These are phyloP conservation scores for Opeltia flavorubescens DNA, from an alignment of 495 filamentous ascomycete genomes.

Conservation along the genomic window DNA sequence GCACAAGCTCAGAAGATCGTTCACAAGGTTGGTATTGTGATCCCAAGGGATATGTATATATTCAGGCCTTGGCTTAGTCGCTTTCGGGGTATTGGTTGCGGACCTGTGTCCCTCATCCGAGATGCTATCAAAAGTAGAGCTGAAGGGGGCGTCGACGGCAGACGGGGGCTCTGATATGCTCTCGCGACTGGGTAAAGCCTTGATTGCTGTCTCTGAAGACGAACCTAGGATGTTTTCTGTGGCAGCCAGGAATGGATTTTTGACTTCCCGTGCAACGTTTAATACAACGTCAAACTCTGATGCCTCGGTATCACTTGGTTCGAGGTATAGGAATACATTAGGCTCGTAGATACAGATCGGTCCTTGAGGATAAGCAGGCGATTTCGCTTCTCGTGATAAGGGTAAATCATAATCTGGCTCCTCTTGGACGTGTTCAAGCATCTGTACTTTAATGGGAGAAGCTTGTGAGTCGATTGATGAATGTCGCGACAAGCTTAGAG, in stretches of 20 bases:
- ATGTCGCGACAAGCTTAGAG: slow-evolving; percentile 11
- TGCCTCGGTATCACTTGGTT: slow-evolving; percentile 77
- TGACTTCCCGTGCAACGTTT: slow-evolving; percentile 90
- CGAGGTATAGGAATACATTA: slow-evolving; percentile 84
- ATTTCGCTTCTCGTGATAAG: slow-evolving; percentile 65
- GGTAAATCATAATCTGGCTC: slow-evolving; percentile 62
- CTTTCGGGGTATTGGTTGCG: slow-evolving; percentile 46
- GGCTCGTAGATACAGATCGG: slow-evolving; percentile 85
- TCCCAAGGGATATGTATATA: slow-evolving; percentile 97
- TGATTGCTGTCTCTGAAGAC: slow-evolving; percentile 18
- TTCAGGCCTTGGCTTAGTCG: slow-evolving; percentile 49
- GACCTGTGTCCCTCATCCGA: slow-evolving; percentile 20
- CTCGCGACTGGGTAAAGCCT: slow-evolving; percentile 16
- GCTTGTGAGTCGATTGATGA: slow-evolving; percentile 9
- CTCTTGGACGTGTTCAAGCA: slow-evolving; percentile 38
- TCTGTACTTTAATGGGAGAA: slow-evolving; percentile 14
- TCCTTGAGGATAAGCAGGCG: slow-evolving; percentile 83
- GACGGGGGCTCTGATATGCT: slow-evolving; percentile 51
- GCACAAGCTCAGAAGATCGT: slow-evolving; percentile 72
- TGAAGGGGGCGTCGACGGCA: slow-evolving; percentile 51
- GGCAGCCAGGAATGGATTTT: slow-evolving; percentile 57
- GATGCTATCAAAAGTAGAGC: slow-evolving; percentile 52
- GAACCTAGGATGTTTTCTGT: not conserved
- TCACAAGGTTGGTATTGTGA: slow-evolving; percentile 89
- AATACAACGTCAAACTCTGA: slow-evolving; percentile 80